These are phyloP conservation scores for Colletotrichum salicis DNA, from an alignment of 2,329 filamentous ascomycete species.

Conservation along the genomic window DNA sequence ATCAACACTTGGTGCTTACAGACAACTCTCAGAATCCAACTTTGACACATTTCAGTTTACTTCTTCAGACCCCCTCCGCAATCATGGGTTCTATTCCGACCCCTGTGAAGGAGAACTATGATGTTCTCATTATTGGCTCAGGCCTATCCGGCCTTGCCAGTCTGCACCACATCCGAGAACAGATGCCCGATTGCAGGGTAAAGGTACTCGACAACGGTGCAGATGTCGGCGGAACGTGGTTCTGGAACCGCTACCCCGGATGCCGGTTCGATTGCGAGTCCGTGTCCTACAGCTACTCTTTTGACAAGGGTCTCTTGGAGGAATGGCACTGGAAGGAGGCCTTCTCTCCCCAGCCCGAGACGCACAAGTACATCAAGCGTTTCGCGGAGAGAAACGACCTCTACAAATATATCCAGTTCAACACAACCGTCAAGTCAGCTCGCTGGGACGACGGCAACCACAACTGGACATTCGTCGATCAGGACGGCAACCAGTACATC, in stretches of 20 bases:
- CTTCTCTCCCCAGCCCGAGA: conserved; percentile 19
- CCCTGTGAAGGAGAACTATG: conserved; percentile 4
- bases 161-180: conserved; percentile 25
- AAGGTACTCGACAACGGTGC: conserved; percentile 50
- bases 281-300: conserved; percentile 16
- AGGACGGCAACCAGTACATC: conserved; percentile 10
- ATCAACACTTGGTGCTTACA: neutral
- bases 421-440: conserved; percentile 3
- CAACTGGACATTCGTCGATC: conserved; percentile 9
- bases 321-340: conserved; percentile 25
- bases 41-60: neutral
- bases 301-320: conserved; percentile 14
- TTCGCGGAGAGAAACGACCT: neutral
- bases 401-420: neutral
- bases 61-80: neutral
- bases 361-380: conserved; percentile 6
- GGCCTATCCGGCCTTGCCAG: conserved; percentile 26
- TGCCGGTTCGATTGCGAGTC: conserved; percentile 61
- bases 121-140: conserved; percentile 23
- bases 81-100: conserved; percentile 21
- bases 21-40: neutral
- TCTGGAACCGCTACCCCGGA: conserved; percentile 62
- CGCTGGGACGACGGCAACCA: neutral
- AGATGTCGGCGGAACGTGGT: conserved; percentile 61
- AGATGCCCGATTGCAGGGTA: conserved; percentile 15